Base-by-base conservation (phyloP, 1,284 basidiomycete genomes). In the Ganoderma meredithae region DNA sequence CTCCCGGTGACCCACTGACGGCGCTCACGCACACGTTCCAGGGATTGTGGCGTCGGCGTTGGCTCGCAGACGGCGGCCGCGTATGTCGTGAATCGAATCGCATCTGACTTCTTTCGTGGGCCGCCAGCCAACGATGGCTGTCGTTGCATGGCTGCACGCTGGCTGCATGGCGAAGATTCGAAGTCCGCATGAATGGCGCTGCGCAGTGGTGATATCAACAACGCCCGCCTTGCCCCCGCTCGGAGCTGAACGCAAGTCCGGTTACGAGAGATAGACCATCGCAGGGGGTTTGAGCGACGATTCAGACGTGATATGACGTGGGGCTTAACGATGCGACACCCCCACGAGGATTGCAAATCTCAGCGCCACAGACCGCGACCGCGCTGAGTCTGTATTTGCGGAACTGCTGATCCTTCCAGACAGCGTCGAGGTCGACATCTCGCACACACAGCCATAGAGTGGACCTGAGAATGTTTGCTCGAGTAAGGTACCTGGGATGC, bases 41-140 rank as follows among this genome's bases (percentile, higher is more conserved):
- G 58, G 58, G 58, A 60, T 25, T 40, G 58, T 60, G 33, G 55
- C 55, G 55, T 36, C 33, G n/a, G 33, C 55, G 33, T 33, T 19
- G 33, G 39, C 17, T 39, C 55, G 52, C 52, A 4, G 52, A 31
- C 22, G 10, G 36, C 36, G 36, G 25, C 22, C 25, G 25, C 33
- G 56, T 59, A 22, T 22, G 39, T n/a, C 56, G 56, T 22, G 56
- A 22, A 4, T 7, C 27, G 36, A 39, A 39, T 39, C 36, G 36
- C 36, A 39, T 6, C 36, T 6, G 6, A 27, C 25, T 55, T 17
- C 25, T 55, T 7, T 8, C 53, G 36, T 27, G 27, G 19, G 53
- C 31, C 25, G 13, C 25, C 56, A 39, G 33, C 56, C 33, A 59
- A 60, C 36, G 25, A 60, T n/a, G 22, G 33, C 39, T 17, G 25